These are phyloP conservation scores for Leccinum cinnamomeum DNA, from an alignment of 1,284 basidiomycete species.

Conservation along the genomic window DNA sequence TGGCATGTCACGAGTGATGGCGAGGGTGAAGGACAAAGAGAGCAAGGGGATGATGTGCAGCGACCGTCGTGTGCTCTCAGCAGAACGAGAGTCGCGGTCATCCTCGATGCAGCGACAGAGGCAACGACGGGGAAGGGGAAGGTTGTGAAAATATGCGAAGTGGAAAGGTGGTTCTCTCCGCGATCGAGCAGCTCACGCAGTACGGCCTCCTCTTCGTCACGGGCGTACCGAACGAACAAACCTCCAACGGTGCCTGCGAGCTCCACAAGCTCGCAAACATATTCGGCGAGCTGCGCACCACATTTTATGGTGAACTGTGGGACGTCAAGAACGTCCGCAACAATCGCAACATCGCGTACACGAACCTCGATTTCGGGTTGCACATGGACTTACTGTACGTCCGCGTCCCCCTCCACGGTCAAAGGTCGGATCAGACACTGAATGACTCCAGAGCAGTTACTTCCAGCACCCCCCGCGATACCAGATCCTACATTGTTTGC, in stretches of 20 bases:
- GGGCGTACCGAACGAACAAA: conserved; percentile 57
- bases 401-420: not conserved
- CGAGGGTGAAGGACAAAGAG: too few species aligned
- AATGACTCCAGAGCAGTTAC: conserved; percentile 54
- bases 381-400: conserved; percentile 92
- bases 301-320: conserved; percentile 93
- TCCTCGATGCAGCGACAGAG: too few species aligned
- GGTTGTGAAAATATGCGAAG: too few species aligned
- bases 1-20: too few species aligned
- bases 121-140: too few species aligned
- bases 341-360: conserved; percentile 94
- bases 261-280: conserved; percentile 59
- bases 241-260: conserved; percentile 61
- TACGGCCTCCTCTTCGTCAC: conserved; percentile 60
- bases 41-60: too few species aligned
- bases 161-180: conserved; percentile 38
- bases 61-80: too few species aligned
- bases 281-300: conserved; percentile 80
- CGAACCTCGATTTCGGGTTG: conserved; percentile 83
- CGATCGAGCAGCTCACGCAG: conserved; percentile 54
- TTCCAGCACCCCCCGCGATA: conserved; percentile 88
- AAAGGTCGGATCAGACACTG: not conserved
- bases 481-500: conserved; percentile 88
- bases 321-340: conserved; percentile 79
- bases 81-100: too few species aligned